These are phyloP conservation scores for Apiospora marii DNA, from an alignment of 2,329 filamentous ascomycete species.

Conservation along the genomic window DNA sequence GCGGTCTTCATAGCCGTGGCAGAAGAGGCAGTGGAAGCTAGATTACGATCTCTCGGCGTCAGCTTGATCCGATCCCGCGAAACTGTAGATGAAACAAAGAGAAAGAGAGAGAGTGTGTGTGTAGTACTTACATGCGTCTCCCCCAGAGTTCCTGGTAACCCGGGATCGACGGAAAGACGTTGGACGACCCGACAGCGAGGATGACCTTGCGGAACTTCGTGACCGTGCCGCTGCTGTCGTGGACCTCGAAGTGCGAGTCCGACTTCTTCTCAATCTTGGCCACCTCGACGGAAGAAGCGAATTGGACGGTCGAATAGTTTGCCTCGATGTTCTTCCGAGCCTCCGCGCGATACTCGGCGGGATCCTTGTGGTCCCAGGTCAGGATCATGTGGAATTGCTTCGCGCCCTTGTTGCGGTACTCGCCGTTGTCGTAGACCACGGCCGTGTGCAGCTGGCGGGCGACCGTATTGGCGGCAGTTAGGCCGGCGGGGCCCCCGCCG, in stretches of 20 bases:
- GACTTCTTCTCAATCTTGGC: neutral
- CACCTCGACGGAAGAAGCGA: neutral
- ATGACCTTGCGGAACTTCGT: neutral
- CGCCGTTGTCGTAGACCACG: slow-evolving; percentile 50
- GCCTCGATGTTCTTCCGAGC: neutral
- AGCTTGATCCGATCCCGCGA: too few relatives aligned
- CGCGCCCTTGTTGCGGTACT: slow-evolving; percentile 50
- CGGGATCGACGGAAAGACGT: neutral
- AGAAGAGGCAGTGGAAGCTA: slow-evolving; percentile 1
- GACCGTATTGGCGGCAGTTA: slow-evolving; percentile 35
- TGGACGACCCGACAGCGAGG: neutral
- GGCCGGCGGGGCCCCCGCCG: slow-evolving; percentile 35
- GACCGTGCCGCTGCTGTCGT: neutral
- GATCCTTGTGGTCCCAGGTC: slow-evolving; percentile 25
- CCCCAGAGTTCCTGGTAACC: neutral
- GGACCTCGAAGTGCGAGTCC: neutral
- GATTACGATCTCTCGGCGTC: rapidly evolving
- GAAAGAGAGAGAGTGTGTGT: too few relatives aligned
- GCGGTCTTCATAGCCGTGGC: slow-evolving; percentile 45
- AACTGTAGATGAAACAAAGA: too few relatives aligned
- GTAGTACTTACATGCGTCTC: neutral
- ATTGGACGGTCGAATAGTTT: neutral
- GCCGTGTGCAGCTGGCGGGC: slow-evolving; percentile 45
- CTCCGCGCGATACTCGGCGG: neutral
- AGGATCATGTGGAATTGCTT: slow-evolving; percentile 51